A percentile compares a stretch with the other conserved stretches of the same genome.
phyloP scores from a whole-genome alignment of 1,284 basidiomycete genomes.

The Schizopora paradoxa region DNA sequence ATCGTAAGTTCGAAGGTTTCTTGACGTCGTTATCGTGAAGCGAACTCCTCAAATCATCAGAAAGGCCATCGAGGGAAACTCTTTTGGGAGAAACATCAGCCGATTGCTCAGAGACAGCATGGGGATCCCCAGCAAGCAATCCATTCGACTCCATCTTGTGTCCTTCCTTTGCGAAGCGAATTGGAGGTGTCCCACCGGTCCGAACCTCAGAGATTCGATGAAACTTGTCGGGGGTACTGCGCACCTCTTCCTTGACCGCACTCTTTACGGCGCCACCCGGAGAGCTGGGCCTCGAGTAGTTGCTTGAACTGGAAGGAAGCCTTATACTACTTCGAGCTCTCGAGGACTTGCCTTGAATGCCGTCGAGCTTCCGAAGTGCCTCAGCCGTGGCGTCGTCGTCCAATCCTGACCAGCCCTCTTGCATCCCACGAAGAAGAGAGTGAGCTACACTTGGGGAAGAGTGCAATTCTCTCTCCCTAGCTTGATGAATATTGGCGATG shows the following conservation, averaged over 20 bases:
- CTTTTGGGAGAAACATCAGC: too few relatives aligned
- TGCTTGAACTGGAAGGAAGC: slow-evolving; percentile 54
- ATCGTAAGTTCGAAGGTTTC: slow-evolving; percentile 55
- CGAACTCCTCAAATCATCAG: too few relatives aligned
- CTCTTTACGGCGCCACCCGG: slow-evolving; percentile 72
- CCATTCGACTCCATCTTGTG: too few relatives aligned
- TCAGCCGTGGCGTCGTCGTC: slow-evolving; percentile 88
- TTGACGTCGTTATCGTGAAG: slow-evolving; percentile 32
- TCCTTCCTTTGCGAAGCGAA: too few relatives aligned
- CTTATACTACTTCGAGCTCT: slow-evolving; percentile 57
- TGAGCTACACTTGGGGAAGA: slow-evolving; percentile 68
- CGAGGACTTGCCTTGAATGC: slow-evolving; percentile 71
- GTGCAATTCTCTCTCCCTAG: slow-evolving; percentile 31
- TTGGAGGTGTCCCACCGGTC: too few relatives aligned
- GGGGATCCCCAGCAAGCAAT: too few relatives aligned
- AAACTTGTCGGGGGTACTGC: slow-evolving; percentile 5
- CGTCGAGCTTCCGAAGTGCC: slow-evolving; percentile 90
- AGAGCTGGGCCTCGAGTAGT: slow-evolving; percentile 70
- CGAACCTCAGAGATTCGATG: slow-evolving; percentile 10
- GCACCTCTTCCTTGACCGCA: too few relatives aligned
- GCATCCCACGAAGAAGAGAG: slow-evolving; percentile 70
- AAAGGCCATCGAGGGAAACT: too few relatives aligned
- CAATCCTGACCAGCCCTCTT: slow-evolving; percentile 80
- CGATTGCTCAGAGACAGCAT: too few relatives aligned
- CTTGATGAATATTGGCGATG: too few relatives aligned